Conservation (phyloP, 768 basidiomycete species). For the Tephrocybe sp. region DNA sequence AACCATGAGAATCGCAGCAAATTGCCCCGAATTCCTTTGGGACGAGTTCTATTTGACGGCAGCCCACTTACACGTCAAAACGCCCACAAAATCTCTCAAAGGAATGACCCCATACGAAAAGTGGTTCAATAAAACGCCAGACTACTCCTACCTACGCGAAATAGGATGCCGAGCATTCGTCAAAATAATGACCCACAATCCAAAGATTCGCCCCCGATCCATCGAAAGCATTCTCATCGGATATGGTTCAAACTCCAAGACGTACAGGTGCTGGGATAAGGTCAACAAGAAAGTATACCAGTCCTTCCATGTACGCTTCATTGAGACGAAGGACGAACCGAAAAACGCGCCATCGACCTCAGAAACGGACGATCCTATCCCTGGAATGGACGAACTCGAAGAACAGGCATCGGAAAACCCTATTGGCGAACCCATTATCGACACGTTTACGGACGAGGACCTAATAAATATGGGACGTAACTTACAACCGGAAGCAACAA, state of each 20-base stretch:
- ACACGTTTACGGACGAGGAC: too few species aligned
- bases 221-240: conserved; percentile 37
- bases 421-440: too few species aligned
- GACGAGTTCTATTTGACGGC: conserved; percentile 28
- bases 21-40: conserved; percentile 25
- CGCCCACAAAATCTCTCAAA: conserved; percentile 1
- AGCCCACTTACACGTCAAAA: conserved; percentile 10
- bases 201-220: conserved; percentile 20
- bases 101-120: conserved; percentile 20
- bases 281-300: conserved; percentile 14
- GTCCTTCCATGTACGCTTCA: conserved; percentile 25
- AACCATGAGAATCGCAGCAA: conserved; percentile 22
- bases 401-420: too few species aligned
- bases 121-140: conserved; percentile 20
- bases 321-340: conserved; percentile 20
- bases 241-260: conserved; percentile 31
- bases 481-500: too few species aligned
- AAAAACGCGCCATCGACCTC: too few species aligned
- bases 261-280: conserved; percentile 29
- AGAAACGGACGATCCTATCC: too few species aligned
- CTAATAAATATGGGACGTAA: too few species aligned
- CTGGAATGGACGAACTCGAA: too few species aligned
- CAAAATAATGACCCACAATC: conserved; percentile 29
- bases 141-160: conserved; percentile 27
- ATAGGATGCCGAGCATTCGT: conserved; percentile 34